Conservation (phyloP, 306 rosid species). For the Dalbergia cultrata region DNA sequence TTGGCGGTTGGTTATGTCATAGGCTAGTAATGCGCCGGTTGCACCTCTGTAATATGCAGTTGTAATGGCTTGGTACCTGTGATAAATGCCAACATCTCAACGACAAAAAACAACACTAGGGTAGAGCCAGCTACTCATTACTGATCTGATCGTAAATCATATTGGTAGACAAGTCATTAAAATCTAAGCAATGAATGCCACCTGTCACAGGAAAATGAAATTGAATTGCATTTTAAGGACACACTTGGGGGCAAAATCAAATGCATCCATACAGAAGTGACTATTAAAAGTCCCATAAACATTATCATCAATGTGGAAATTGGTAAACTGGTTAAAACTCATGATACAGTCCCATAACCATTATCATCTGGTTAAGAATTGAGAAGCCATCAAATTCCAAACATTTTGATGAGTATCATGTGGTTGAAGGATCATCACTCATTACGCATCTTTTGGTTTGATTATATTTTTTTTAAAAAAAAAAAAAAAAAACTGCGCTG, state of each 20-base stretch:
- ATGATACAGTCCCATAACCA: background rate
- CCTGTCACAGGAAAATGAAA: conserved; percentile 39
- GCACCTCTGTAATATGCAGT: conserved; percentile 98
- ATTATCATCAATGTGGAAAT: background rate
- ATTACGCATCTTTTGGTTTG: conserved; percentile 6
- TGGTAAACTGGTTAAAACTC: conserved; percentile 17
- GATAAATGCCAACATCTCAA: conserved; percentile 40
- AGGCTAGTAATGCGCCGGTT: conserved; percentile 89
- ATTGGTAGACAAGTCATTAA: too few species aligned
- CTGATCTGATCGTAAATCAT: background rate
- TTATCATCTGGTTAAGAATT: background rate
- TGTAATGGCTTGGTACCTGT: conserved; percentile 95
- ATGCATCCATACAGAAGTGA: conserved; percentile 16
- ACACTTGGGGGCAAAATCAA: conserved; percentile 8
- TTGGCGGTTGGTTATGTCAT: conserved; percentile 82
- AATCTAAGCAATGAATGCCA: background rate
- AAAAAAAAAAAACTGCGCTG: background rate
- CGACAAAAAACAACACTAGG: background rate
- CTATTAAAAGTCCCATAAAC: conserved; percentile 12
- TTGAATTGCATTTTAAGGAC: conserved; percentile 21
- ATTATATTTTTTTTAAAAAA: background rate
- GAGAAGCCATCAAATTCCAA: conserved; percentile 13
- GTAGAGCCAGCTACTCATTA: background rate
- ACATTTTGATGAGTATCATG: conserved; percentile 12
- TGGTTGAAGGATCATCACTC: conserved; percentile 7